phyloP scores from a whole-genome alignment of 208 protist species.

The Spongospora subterranea region DNA sequence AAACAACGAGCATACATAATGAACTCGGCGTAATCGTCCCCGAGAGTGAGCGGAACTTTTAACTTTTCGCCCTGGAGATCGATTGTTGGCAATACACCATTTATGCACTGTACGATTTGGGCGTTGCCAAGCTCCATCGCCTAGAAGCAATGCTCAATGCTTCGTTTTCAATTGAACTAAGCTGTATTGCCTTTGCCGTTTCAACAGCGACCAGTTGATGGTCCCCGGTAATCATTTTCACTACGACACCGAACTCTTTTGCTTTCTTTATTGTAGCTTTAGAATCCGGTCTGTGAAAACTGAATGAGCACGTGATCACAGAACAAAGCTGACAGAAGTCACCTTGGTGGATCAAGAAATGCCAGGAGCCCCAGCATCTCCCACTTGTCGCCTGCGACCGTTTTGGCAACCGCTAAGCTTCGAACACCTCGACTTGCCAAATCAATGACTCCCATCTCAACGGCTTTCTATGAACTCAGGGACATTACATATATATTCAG shows the following conservation, averaged over 20 bases:
- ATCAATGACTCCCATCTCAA: conserved; percentile 56
- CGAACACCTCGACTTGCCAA: conserved; percentile 57
- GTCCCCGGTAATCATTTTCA: conserved; percentile 71
- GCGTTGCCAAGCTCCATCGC: conserved; percentile 32
- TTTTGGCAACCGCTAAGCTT: neutral
- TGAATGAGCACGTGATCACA: neutral
- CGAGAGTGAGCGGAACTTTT: conserved; percentile 23
- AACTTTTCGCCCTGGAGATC: neutral
- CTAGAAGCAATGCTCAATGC: neutral
- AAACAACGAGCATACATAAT: neutral
- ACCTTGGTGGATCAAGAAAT: conserved; percentile 58
- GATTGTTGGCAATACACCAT: conserved; percentile 22
- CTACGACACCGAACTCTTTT: conserved; percentile 29
- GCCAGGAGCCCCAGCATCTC: conserved; percentile 20
- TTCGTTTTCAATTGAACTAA: neutral
- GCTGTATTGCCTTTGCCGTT: conserved; percentile 37
- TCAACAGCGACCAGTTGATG: conserved; percentile 63
- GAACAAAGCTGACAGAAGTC: neutral
- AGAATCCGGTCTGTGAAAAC: conserved; percentile 52
- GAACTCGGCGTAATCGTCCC: neutral
- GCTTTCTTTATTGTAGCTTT: conserved; percentile 55
- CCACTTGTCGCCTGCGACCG: neutral
- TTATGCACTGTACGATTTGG: neutral
- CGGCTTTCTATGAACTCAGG: neutral
- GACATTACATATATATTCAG: neutral